Conservation (phyloP, 805 yeast species). For the Isabelozyma rhagii region DNA sequence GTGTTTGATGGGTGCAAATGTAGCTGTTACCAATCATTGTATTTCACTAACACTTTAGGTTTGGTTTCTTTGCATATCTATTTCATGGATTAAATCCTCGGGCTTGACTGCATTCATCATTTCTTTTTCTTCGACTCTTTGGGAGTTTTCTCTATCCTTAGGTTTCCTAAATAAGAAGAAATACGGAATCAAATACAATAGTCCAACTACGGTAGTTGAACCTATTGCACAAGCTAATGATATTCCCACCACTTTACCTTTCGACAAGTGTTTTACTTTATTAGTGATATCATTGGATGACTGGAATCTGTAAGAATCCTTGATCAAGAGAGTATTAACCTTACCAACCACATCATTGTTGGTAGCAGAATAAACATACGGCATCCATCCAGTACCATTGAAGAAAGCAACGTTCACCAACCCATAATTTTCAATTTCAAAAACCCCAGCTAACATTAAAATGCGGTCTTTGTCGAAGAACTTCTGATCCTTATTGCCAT, state of each 20-base stretch:
- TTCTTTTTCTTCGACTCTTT: constrained; percentile 39
- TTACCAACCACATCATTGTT: constrained; percentile 21
- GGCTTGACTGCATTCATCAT: constrained; percentile 45
- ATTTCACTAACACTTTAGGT: constrained; percentile 3
- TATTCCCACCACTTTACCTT: constrained; percentile 43
- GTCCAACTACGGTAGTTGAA: constrained; percentile 37
- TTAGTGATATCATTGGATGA: constrained; percentile 31
- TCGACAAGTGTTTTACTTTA: constrained; percentile 19
- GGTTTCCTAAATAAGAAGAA: constrained; percentile 30
- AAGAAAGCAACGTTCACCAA: constrained; percentile 57
- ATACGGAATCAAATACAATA: constrained; percentile 39
- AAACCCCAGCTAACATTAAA: constrained; percentile 56
- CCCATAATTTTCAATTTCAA: constrained; percentile 51
- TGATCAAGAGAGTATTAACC: constrained; percentile 27
- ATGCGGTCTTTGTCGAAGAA: constrained; percentile 44
- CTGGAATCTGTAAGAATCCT: constrained; percentile 31
- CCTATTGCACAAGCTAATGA: constrained; percentile 46
- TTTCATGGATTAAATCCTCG: constrained; percentile 41
- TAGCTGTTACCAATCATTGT: too few relatives aligned
- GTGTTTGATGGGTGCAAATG: too few relatives aligned
- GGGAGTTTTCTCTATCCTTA: constrained; percentile 9
- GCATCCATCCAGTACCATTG: constrained; percentile 68
- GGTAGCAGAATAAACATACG: constrained; percentile 47
- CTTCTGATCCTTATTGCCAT: constrained; percentile 24
- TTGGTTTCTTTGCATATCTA: constrained; percentile 37